A percentile compares a stretch with the other conserved stretches of the same genome.
These are phyloP conservation scores for Vitis cinerea DNA, from an alignment of 164 flowering plant genomes.

Conservation along the genomic window DNA sequence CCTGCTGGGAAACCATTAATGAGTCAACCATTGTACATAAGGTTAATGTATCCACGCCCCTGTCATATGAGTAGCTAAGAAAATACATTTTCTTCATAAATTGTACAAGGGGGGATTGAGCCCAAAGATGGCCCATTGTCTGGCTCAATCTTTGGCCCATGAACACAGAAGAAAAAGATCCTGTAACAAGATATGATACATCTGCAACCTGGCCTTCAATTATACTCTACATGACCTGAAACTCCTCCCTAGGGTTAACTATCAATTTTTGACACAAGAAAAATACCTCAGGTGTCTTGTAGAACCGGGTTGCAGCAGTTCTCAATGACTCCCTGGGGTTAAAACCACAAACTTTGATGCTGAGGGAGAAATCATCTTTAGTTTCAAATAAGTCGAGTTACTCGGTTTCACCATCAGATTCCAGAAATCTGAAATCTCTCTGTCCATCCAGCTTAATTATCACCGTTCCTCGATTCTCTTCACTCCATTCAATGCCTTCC, in stretches of 20 bases:
- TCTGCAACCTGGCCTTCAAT: constrained; percentile 1
- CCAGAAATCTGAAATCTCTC: constrained; percentile 62
- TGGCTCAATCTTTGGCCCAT: no score
- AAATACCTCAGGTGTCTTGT: no score
- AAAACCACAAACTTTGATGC: no score
- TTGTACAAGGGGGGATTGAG: not conserved
- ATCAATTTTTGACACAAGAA: no score
- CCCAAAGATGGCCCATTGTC: not conserved
- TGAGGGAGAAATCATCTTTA: no score
- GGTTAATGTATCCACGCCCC: no score
- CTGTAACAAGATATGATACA: constrained; percentile 5
- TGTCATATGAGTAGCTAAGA: no score
- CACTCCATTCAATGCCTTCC: constrained; percentile 68
- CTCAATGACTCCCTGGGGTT: no score
- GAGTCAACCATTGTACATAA: no score
- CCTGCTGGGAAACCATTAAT: no score
- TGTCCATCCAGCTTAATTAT: constrained; percentile 57
- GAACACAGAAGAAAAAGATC: not conserved
- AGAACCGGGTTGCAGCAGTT: no score
- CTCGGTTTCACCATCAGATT: constrained; percentile 55
- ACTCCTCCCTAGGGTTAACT: not conserved
- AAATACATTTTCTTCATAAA: no score
- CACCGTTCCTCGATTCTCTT: constrained; percentile 76
- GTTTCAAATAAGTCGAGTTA: constrained; percentile 6
- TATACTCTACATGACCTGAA: not conserved